Conservation (phyloP, 202 grass and related monocot species). For the Zizania palustris region DNA sequence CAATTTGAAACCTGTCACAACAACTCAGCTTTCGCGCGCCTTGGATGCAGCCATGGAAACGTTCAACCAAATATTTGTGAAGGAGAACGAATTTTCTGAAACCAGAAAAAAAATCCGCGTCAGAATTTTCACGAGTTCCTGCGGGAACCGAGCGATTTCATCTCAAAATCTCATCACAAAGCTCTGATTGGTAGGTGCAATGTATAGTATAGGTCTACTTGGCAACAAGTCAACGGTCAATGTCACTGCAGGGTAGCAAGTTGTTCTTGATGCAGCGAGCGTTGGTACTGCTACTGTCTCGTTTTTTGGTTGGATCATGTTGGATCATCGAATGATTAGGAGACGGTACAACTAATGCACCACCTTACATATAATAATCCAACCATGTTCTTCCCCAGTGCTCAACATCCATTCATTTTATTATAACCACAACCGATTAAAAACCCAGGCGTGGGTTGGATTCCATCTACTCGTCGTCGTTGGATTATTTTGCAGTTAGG, state of each 20-base stretch:
- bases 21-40: not conserved
- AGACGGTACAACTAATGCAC: not conserved
- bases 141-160: too few species aligned
- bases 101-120: not conserved
- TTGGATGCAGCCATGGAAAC: not conserved
- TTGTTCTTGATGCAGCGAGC: not conserved
- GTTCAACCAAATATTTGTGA: not conserved
- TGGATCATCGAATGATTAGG: not conserved
- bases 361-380: not conserved
- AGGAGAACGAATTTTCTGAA: not conserved
- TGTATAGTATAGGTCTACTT: too few species aligned
- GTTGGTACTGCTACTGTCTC: not conserved
- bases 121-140: not conserved
- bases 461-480: not conserved
- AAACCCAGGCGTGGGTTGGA: not conserved
- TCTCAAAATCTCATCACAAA: too few species aligned
- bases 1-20: not conserved
- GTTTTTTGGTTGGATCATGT: not conserved
- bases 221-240: not conserved
- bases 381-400: not conserved
- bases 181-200: not conserved
- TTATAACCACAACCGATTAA: not conserved
- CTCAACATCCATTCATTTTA: not conserved
- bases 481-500: too few species aligned
- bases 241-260: not conserved